phyloP scores from a whole-genome alignment of 164 flowering plant species.

The Akebia trifoliata region DNA sequence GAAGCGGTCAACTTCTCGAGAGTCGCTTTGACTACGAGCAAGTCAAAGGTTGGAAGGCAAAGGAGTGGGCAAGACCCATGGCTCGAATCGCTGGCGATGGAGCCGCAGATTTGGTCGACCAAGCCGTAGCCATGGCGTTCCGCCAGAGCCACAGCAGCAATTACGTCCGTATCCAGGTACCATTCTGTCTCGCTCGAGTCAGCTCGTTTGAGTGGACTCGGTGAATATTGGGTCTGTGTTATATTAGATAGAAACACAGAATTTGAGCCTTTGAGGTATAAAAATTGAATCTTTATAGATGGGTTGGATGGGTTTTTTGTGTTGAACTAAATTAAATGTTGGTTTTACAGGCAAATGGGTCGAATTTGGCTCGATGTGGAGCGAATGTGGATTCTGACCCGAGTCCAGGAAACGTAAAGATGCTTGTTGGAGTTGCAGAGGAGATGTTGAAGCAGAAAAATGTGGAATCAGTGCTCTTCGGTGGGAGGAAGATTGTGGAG shows the following conservation, averaged over 20 bases:
- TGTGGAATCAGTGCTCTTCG: slow-evolving; percentile 83
- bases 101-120: slow-evolving; percentile 86
- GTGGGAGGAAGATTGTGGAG: slow-evolving; percentile 73
- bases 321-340: no score
- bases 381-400: slow-evolving; percentile 62
- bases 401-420: slow-evolving; percentile 57
- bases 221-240: no score
- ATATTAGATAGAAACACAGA: no score
- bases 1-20: slow-evolving; percentile 67
- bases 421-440: slow-evolving; percentile 59
- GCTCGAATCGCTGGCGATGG: slow-evolving; percentile 76
- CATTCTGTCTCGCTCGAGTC: no score
- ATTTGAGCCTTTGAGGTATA: no score
- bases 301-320: no score
- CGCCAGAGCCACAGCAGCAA: slow-evolving; percentile 62
- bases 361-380: slow-evolving; percentile 43
- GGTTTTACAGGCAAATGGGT: slow-evolving; percentile 79
- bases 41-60: slow-evolving; percentile 66
- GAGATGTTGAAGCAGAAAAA: slow-evolving; percentile 89
- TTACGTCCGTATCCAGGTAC: slow-evolving; percentile 91
- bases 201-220: no score
- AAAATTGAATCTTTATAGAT: no score
- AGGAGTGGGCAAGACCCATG: slow-evolving; percentile 81
- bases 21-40: slow-evolving; percentile 48
- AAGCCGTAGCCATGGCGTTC: slow-evolving; percentile 85